Percentiles rank a stretch among this genome's conserved stretches.
These are phyloP conservation scores for Suillus sp. DNA, from an alignment of 768 basidiomycete genomes.

Conservation along the genomic window DNA sequence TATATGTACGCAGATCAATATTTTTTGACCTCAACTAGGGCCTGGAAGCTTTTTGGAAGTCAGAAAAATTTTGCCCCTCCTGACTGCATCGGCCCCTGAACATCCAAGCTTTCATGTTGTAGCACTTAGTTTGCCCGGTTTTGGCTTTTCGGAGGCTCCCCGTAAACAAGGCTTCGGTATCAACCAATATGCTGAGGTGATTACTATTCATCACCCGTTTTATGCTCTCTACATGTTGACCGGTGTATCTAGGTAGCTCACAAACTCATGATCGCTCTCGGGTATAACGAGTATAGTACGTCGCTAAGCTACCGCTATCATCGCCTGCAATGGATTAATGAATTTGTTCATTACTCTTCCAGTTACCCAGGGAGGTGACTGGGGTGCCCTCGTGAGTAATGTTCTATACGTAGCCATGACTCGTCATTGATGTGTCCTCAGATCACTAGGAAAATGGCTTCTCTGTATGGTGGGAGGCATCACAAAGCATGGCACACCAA, in stretches of 20 bases:
- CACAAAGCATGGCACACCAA: slow-evolving; percentile 58
- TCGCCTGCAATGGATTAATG: neutral
- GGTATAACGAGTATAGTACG: slow-evolving; percentile 21
- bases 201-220: neutral
- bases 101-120: slow-evolving; percentile 68
- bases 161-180: slow-evolving; percentile 51
- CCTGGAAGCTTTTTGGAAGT: slow-evolving; percentile 63
- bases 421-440: slow-evolving; percentile 18
- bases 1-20: neutral
- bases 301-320: neutral
- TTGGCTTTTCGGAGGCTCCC: slow-evolving; percentile 61
- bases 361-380: slow-evolving; percentile 55
- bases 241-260: slow-evolving; percentile 39
- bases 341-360: slow-evolving; percentile 8
- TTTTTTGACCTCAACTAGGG: slow-evolving; percentile 40
- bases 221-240: slow-evolving; percentile 8
- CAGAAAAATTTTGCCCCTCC: slow-evolving; percentile 51
- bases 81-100: slow-evolving; percentile 41
- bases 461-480: slow-evolving; percentile 41
- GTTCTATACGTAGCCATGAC: neutral
- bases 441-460: slow-evolving; percentile 39
- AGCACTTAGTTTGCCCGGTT: slow-evolving; percentile 33
- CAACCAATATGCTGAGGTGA: slow-evolving; percentile 56
- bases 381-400: slow-evolving; percentile 41
- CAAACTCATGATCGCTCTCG: slow-evolving; percentile 51